Conservation (phyloP, 768 basidiomycete species). For the Mycena crocata region DNA sequence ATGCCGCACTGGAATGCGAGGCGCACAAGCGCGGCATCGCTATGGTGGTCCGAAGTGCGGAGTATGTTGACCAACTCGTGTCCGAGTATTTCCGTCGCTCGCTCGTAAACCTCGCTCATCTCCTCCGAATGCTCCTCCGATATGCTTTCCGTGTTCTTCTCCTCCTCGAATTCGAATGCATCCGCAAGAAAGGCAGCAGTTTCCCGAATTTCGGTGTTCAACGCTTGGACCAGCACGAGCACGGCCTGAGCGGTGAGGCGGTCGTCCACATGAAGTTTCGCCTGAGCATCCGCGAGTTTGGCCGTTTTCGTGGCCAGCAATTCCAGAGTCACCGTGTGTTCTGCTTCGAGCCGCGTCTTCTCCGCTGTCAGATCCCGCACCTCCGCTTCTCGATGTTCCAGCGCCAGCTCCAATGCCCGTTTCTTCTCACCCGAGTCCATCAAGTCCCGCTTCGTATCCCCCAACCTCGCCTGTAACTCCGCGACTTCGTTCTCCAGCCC, state of each 20-base stretch:
- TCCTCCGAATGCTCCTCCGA: constrained; percentile 30
- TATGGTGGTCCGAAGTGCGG: constrained; percentile 49
- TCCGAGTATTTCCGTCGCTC: constrained; percentile 44
- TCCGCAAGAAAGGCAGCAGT: constrained; percentile 61
- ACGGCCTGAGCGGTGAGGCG: constrained; percentile 41
- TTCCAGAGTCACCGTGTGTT: constrained; percentile 1
- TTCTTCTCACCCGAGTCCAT: constrained; percentile 8
- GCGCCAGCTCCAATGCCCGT: constrained; percentile 7
- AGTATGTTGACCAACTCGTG: constrained; percentile 53
- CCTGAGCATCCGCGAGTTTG: constrained; percentile 14
- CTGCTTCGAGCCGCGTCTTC: constrained; percentile 15
- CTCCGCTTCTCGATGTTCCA: constrained; percentile 4
- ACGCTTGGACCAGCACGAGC: constrained; percentile 51
- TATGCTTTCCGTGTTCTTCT: constrained; percentile 24
- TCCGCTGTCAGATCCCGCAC: constrained; percentile 15
- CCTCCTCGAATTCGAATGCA: constrained; percentile 44
- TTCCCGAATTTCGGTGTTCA: constrained; percentile 63
- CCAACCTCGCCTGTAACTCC: constrained; percentile 1
- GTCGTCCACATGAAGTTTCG: constrained; percentile 6
- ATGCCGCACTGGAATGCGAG: constrained; percentile 59
- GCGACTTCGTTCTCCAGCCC: constrained; percentile 5
- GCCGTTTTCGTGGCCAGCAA: background rate
- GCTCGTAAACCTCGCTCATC: constrained; percentile 41
- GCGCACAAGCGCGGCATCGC: constrained; percentile 55
- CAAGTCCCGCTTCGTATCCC: constrained; percentile 14